Conservation (phyloP, 805 yeast genomes). For the Suhomyces canberraensis region DNA sequence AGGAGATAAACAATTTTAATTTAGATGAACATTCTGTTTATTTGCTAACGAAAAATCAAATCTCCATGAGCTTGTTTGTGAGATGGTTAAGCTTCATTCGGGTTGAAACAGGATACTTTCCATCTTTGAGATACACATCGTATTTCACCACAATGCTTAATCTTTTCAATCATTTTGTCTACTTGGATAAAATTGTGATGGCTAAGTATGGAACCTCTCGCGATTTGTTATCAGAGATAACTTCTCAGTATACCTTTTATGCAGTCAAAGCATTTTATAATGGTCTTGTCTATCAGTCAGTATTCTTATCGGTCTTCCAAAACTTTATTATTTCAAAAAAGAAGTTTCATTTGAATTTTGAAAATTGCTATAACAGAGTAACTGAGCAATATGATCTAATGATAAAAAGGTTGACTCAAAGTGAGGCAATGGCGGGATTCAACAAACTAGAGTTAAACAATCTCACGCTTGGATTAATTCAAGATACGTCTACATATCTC, state of each 20-base stretch:
- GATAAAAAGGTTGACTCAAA: not conserved
- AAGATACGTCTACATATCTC: not conserved
- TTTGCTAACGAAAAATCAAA: slow-evolving; percentile 14
- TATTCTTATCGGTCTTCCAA: slow-evolving; percentile 19
- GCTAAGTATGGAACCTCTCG: not conserved
- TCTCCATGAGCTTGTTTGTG: slow-evolving; percentile 12
- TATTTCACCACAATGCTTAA: slow-evolving; percentile 24
- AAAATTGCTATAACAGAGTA: not conserved
- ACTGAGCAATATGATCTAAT: not conserved
- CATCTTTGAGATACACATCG: slow-evolving; percentile 24
- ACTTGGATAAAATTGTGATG: slow-evolving; percentile 14
- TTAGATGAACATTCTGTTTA: slow-evolving; percentile 3
- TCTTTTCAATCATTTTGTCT: slow-evolving; percentile 21
- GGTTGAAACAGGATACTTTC: slow-evolving; percentile 26
- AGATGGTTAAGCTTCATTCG: slow-evolving; percentile 27
- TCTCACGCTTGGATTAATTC: not conserved
- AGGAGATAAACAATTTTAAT: not conserved
- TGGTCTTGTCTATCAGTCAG: slow-evolving; percentile 16
- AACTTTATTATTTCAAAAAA: slow-evolving; percentile 6
- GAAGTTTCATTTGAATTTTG: not conserved
- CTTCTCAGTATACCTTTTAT: slow-evolving; percentile 9
- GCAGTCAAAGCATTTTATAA: slow-evolving; percentile 16
- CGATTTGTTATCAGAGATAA: slow-evolving; percentile 10
- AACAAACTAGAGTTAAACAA: not conserved
- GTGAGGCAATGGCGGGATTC: not conserved